Conservation (phyloP, 192 early-diverging fungal species). For the Linnemannia zychae region DNA sequence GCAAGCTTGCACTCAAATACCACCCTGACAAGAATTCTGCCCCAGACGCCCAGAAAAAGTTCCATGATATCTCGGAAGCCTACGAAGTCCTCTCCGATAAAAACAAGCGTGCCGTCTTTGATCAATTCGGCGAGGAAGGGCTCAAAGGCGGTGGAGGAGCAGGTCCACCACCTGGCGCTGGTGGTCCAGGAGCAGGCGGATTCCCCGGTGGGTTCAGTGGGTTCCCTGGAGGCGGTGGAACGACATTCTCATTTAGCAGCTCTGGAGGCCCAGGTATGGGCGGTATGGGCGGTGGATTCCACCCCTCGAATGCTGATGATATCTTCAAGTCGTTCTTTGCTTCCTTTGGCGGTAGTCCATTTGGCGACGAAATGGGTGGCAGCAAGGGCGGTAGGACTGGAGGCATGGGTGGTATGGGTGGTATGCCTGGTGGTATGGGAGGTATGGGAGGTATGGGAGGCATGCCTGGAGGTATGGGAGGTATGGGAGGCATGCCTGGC, state of each 20-base stretch:
- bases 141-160: slow-evolving; percentile 81
- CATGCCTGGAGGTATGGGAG: slow-evolving; percentile 35
- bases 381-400: slow-evolving; percentile 18
- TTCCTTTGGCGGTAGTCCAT: slow-evolving; percentile 63
- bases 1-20: slow-evolving; percentile 78
- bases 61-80: slow-evolving; percentile 98
- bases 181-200: slow-evolving; percentile 68
- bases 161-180: slow-evolving; percentile 65
- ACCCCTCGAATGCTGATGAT: slow-evolving; percentile 83
- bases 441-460: slow-evolving; percentile 57
- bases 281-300: slow-evolving; percentile 68
- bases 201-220: slow-evolving; percentile 70
- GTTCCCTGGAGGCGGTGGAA: slow-evolving; percentile 68
- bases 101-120: slow-evolving; percentile 95
- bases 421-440: slow-evolving; percentile 64
- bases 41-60: slow-evolving; percentile 78
- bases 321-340: slow-evolving; percentile 95
- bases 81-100: slow-evolving; percentile 96
- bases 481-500: slow-evolving; percentile 52
- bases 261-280: slow-evolving; percentile 32
- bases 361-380: slow-evolving; percentile 28
- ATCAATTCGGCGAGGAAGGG: slow-evolving; percentile 96
- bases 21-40: slow-evolving; percentile 75
- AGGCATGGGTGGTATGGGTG: slow-evolving; percentile 58
- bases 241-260: slow-evolving; percentile 77